A percentile compares a stretch with the other conserved stretches of the same genome.
phyloP scores from a whole-genome alignment of 2,329 filamentous ascomycete species.

The Arthrobotrys megalospora region DNA sequence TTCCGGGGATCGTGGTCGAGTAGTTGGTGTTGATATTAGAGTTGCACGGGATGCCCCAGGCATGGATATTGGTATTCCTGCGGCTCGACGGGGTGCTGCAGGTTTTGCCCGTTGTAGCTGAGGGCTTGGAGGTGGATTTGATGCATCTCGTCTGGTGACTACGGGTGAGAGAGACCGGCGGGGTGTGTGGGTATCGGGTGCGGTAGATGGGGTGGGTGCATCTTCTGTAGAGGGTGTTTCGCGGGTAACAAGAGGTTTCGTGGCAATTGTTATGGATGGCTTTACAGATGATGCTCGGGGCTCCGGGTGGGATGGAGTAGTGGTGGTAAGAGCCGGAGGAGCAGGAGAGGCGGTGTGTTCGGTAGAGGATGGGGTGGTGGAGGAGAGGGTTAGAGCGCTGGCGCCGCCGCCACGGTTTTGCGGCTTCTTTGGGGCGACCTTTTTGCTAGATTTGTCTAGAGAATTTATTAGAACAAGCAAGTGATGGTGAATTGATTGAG shows the following conservation, averaged over 20 bases:
- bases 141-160: slow-evolving; percentile 40
- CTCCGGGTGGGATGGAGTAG: slow-evolving; percentile 25
- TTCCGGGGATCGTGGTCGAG: slow-evolving; percentile 42
- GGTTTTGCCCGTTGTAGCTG: slow-evolving; percentile 45
- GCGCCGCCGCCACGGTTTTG: slow-evolving; percentile 44
- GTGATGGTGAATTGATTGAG: not conserved
- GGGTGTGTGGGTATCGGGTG: slow-evolving; percentile 27
- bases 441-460: slow-evolving; percentile 59
- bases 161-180: slow-evolving; percentile 35
- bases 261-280: slow-evolving; percentile 46
- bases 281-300: slow-evolving; percentile 33
- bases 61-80: slow-evolving; percentile 52
- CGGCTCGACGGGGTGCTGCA: not conserved
- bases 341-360: slow-evolving; percentile 59
- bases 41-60: slow-evolving; percentile 46
- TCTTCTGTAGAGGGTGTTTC: slow-evolving; percentile 27
- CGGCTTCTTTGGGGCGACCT: slow-evolving; percentile 55
- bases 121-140: slow-evolving; percentile 41
- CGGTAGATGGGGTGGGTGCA: slow-evolving; percentile 1
- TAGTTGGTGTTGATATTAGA: slow-evolving; percentile 29
- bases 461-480: not conserved
- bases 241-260: slow-evolving; percentile 34
- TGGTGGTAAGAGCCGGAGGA: slow-evolving; percentile 26
- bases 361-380: slow-evolving; percentile 47
- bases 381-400: slow-evolving; percentile 28